phyloP scores from a whole-genome alignment of 306 rosid genomes.

The Trifolium dubium region DNA sequence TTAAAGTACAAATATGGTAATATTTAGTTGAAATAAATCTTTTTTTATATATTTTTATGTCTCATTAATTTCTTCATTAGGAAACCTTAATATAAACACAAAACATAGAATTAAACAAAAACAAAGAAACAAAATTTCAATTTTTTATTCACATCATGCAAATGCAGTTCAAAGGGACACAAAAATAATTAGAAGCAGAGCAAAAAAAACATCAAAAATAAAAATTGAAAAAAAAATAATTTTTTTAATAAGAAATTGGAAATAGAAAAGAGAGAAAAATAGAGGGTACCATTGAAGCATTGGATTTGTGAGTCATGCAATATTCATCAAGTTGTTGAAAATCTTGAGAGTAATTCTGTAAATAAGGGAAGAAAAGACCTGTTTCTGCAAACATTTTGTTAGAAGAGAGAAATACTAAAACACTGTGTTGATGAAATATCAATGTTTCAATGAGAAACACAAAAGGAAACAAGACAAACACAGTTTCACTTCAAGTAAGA shows the following conservation, averaged over 20 bases:
- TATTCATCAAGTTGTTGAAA: slow-evolving; percentile 80
- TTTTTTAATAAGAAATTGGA: background rate
- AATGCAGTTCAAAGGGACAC: slow-evolving; percentile 54
- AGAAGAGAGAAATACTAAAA: slow-evolving; percentile 4
- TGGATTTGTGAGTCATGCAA: slow-evolving; percentile 67
- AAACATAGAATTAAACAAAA: background rate
- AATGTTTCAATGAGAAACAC: slow-evolving; percentile 36
- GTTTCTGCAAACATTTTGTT: slow-evolving; percentile 83
- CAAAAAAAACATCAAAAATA: background rate
- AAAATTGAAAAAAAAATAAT: background rate
- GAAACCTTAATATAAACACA: background rate
- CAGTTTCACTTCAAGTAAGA: slow-evolving; percentile 5
- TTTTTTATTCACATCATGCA: slow-evolving; percentile 28
- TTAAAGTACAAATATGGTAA: background rate
- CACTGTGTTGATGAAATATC: slow-evolving; percentile 19
- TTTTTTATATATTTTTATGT: no score
- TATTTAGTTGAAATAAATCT: background rate
- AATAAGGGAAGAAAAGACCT: slow-evolving; percentile 69
- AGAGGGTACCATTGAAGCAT: slow-evolving; percentile 66
- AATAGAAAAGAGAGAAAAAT: background rate
- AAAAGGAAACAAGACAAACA: slow-evolving; percentile 22
- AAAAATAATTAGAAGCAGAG: slow-evolving; percentile 27
- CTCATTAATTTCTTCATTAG: no score
- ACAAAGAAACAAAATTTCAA: background rate
- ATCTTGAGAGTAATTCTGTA: slow-evolving; percentile 71